Evolutionary conservation across 805 yeast genomes (phyloP).

Genomic region (Candida anglica): DNA sequence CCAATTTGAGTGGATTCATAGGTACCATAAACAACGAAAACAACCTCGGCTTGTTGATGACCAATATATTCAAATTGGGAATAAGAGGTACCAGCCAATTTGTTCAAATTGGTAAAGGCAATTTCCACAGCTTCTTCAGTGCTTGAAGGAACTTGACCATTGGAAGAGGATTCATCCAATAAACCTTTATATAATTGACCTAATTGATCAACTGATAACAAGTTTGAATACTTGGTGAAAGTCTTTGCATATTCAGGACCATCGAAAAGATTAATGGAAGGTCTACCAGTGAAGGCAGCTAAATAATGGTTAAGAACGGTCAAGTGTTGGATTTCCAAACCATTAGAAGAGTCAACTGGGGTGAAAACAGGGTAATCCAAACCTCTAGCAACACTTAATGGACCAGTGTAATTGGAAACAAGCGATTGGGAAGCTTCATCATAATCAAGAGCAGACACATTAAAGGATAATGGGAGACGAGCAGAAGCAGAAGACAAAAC

Average conservation of each 20-base stretch:
- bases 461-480: slow-evolving; percentile 59
- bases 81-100: slow-evolving; percentile 49
- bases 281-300: slow-evolving; percentile 45
- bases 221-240: slow-evolving; percentile 42
- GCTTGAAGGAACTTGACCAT: slow-evolving; percentile 19
- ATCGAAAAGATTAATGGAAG: slow-evolving; percentile 74
- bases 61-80: slow-evolving; percentile 73
- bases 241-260: slow-evolving; percentile 64
- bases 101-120: slow-evolving; percentile 50
- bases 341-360: slow-evolving; percentile 49
- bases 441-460: slow-evolving; percentile 75
- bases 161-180: slow-evolving; percentile 17
- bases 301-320: slow-evolving; percentile 61
- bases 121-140: slow-evolving; percentile 36
- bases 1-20: slow-evolving; percentile 55
- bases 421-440: slow-evolving; percentile 49
- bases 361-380: slow-evolving; percentile 66
- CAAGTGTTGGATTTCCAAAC: slow-evolving; percentile 61
- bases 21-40: slow-evolving; percentile 82
- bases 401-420: slow-evolving; percentile 59
- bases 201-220: slow-evolving; percentile 40
- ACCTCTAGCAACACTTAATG: slow-evolving; percentile 57
- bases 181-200: slow-evolving; percentile 36
- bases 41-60: slow-evolving; percentile 54
- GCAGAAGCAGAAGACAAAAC: slow-evolving; percentile 36